Conservation (phyloP, 495 filamentous ascomycete species). For the Hypoxylon perforatum region DNA sequence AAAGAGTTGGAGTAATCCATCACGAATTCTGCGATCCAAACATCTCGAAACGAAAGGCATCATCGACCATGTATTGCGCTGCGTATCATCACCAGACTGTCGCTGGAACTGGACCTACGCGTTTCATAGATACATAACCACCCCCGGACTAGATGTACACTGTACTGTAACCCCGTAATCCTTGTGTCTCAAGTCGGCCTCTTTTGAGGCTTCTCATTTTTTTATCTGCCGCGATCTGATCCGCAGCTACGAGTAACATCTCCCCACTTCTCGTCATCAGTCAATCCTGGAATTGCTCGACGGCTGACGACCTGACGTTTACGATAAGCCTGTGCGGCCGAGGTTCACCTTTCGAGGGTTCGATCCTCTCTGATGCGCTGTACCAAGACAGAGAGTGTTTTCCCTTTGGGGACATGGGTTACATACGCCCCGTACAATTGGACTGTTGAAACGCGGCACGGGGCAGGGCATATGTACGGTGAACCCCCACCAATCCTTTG, state of each 20-base stretch:
- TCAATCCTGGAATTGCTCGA: slow-evolving; percentile 25
- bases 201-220: slow-evolving; percentile 28
- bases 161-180: slow-evolving; percentile 30
- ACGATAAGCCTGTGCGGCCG: slow-evolving; percentile 17
- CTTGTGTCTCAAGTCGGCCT: slow-evolving; percentile 29
- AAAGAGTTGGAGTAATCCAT: slow-evolving; percentile 6
- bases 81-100: slow-evolving; percentile 18
- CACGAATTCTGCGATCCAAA: background rate
- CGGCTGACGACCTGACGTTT: slow-evolving; percentile 17
- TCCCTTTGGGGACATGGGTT: slow-evolving; percentile 34
- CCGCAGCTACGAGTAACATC: slow-evolving; percentile 13
- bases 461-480: slow-evolving; percentile 25
- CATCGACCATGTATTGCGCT: background rate
- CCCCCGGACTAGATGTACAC: slow-evolving; percentile 16
- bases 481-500: slow-evolving; percentile 44
- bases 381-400: slow-evolving; percentile 30
- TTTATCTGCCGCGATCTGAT: slow-evolving; percentile 45
- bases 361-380: slow-evolving; percentile 13
- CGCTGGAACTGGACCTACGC: slow-evolving; percentile 29
- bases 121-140: slow-evolving; percentile 35
- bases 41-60: slow-evolving; percentile 31
- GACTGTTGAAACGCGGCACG: slow-evolving; percentile 43
- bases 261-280: slow-evolving; percentile 32
- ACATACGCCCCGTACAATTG: slow-evolving; percentile 29
- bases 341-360: slow-evolving; percentile 12